Evolutionary conservation across 768 basidiomycete genomes (phyloP), one percentile per base, ranked within the genome.

Genomic region (Fomitopsis pulvina): DNA sequence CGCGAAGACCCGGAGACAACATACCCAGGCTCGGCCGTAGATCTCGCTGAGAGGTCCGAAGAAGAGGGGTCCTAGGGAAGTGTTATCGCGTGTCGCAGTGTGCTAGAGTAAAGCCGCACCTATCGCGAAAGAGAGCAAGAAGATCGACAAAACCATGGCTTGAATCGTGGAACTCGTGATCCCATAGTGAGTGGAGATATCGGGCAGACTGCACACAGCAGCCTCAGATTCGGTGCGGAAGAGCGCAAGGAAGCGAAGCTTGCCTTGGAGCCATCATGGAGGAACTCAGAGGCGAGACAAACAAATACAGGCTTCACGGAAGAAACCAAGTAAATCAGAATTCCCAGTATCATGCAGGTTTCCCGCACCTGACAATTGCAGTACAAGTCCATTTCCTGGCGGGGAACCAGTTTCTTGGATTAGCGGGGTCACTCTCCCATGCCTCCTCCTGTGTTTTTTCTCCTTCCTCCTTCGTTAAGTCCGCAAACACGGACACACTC

Each of bases 1-100:
- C n/a, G n/a, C 11, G 18, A 3, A 22, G 12, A 32, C 10, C 10
- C 38, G 21, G 32, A n/a, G 21, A 32, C 1, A 8, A 18, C 45
- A 30, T 60, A 84, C 83, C 83, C 83, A 85, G 58, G 68, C 73
- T 24, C 86, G 77, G 1, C 85, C 85, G 57, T 81, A 86, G 64
- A 86, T 81, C 63, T 87, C 86, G 1, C 84, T 86, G 25, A 76
- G 53, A 1, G 87, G 87, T 0, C 79, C 82, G 8, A 85, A 65
- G 48, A 86, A 58, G 14, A 89, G 67, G 12, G 87, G 87, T 5
- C 46, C 44, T 25, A 30, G 16, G 9, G 39, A 41, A 8, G 39
- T 21, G 39, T n/a, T n/a, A n/a, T n/a, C n/a, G n/a, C n/a, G n/a
- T n/a, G n/a, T n/a, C n/a, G n/a, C n/a, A n/a, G n/a, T n/a, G n/a